Evolutionary conservation across 768 basidiomycete species (phyloP).

Genomic region (Lactifluus subvellereus): DNA sequence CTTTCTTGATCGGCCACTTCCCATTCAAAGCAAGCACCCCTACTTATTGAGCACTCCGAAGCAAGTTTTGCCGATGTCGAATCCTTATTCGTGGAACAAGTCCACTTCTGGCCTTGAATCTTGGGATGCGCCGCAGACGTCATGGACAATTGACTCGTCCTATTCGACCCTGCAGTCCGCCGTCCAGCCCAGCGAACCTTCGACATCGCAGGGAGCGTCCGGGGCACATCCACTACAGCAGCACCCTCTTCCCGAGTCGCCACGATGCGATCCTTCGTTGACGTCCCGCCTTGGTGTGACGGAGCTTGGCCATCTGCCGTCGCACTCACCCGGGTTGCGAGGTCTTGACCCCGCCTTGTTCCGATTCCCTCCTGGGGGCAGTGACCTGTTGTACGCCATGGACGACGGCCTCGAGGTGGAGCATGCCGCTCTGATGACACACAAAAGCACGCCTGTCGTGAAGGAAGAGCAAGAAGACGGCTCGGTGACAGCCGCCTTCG

Average conservation of each 20-base stretch:
- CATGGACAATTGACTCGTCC: constrained; percentile 23
- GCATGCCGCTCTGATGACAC: constrained; percentile 8
- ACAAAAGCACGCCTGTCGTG: constrained; percentile 11
- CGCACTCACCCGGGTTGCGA: constrained; percentile 17
- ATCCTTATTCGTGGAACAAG: constrained; percentile 22
- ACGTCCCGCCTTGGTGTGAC: constrained; percentile 14
- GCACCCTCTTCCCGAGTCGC: constrained; percentile 16
- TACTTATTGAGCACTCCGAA: constrained; percentile 17
- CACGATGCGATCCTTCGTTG: constrained; percentile 19
- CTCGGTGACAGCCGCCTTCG: constrained; percentile 19
- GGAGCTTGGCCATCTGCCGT: constrained; percentile 14
- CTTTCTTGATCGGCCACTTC: constrained; percentile 20
- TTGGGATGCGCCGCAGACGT: constrained; percentile 19
- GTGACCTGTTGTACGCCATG: constrained; percentile 18
- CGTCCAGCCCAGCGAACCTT: constrained; percentile 13
- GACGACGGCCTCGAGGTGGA: constrained; percentile 19
- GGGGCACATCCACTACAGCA: constrained; percentile 16
- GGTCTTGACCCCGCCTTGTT: constrained; percentile 15
- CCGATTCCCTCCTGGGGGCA: constrained; percentile 12
- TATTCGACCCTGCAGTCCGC: constrained; percentile 23
- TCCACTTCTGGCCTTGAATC: constrained; percentile 12
- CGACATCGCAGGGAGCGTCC: constrained; percentile 9
- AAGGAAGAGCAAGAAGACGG: constrained; percentile 23
- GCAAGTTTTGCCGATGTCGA: constrained; percentile 16
- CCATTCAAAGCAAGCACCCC: constrained; percentile 22